These are phyloP conservation scores for Penicillium ucsense DNA, from an alignment of 495 filamentous ascomycete genomes.

Conservation along the genomic window DNA sequence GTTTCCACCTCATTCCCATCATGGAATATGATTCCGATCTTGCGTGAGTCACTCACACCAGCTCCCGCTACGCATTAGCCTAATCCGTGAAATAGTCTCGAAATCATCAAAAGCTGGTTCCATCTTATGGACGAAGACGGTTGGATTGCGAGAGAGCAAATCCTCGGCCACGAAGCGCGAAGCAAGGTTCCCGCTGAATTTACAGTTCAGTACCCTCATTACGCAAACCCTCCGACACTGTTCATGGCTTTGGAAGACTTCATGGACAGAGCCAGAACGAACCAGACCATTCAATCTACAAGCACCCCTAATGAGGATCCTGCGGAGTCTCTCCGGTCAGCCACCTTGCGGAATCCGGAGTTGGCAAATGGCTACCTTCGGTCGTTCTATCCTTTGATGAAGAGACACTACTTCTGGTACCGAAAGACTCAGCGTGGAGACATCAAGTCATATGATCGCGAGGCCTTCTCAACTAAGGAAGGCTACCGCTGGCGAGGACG, in stretches of 20 bases:
- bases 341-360: slow-evolving; percentile 56
- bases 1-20: slow-evolving; percentile 89
- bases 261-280: slow-evolving; percentile 57
- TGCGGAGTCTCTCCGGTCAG: slow-evolving; percentile 35
- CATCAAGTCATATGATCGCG: slow-evolving; percentile 80
- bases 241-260: slow-evolving; percentile 81
- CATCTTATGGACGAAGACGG: slow-evolving; percentile 92
- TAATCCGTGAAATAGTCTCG: slow-evolving; percentile 40
- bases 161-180: slow-evolving; percentile 84
- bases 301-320: slow-evolving; percentile 14
- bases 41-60: slow-evolving; percentile 35
- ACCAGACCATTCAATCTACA: slow-evolving; percentile 18
- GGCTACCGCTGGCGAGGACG: slow-evolving; percentile 95
- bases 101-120: slow-evolving; percentile 93
- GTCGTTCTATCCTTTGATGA: slow-evolving; percentile 82
- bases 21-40: slow-evolving; percentile 90
- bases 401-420: slow-evolving; percentile 90
- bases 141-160: slow-evolving; percentile 97
- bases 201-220: slow-evolving; percentile 93
- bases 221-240: slow-evolving; percentile 95
- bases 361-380: slow-evolving; percentile 65
- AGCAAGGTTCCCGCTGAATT: slow-evolving; percentile 96
- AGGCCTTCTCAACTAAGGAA: slow-evolving; percentile 77
- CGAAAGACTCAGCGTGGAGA: slow-evolving; percentile 84
- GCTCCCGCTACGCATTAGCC: not conserved